Percentiles rank a stretch among this genome's conserved stretches.
phyloP scores from a whole-genome alignment of 306 rosid species.

The Cicer cuneatum region DNA sequence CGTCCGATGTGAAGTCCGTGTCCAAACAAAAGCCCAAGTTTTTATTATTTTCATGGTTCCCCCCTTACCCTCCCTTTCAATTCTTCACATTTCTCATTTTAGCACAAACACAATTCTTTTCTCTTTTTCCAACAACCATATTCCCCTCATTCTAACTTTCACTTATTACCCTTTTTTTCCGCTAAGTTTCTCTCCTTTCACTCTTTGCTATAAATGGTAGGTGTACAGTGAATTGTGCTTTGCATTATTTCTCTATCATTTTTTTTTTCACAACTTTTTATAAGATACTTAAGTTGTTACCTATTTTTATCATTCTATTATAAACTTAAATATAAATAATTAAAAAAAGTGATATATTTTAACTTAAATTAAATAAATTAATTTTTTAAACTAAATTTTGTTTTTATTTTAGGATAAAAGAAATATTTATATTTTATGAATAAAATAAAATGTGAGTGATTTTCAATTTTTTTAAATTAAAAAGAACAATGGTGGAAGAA shows the following conservation, averaged over 20 bases:
- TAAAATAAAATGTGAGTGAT: neutral
- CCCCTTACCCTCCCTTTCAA: conserved; percentile 5
- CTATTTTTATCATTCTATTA: neutral
- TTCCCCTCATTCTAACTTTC: neutral
- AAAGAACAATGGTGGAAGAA: neutral
- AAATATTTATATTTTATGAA: no score
- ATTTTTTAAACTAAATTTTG: no score
- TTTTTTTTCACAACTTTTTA: neutral
- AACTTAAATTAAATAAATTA: no score
- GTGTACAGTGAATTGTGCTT: neutral
- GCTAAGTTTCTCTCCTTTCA: neutral
- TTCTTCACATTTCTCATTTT: conserved; percentile 29
- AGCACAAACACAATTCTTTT: conserved; percentile 20
- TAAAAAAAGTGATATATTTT: no score
- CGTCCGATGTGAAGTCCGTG: conserved; percentile 45
- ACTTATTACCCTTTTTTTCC: neutral
- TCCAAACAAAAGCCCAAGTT: conserved; percentile 21
- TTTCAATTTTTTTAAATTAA: neutral
- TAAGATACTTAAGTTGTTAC: neutral
- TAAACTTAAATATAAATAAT: neutral
- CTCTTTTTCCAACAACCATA: conserved; percentile 44
- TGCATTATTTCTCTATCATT: neutral
- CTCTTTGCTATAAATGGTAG: neutral
- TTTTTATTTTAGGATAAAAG: no score
- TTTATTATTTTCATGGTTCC: conserved; percentile 18